Conservation (phyloP, 805 yeast species). For the Yamadazyma insecticola region DNA sequence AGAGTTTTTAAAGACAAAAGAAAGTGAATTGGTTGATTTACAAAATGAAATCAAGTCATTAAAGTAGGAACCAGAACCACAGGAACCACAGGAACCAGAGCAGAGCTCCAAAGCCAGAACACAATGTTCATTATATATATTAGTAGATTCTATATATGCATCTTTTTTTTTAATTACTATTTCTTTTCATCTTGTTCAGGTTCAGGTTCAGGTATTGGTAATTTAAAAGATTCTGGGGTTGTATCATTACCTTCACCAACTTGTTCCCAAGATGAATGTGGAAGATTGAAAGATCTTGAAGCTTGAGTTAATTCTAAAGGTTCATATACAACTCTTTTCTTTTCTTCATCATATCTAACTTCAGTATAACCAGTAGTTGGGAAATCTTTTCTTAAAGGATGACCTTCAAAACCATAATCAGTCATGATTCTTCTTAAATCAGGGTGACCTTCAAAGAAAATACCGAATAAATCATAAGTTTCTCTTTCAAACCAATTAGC, state of each 20-base stretch:
- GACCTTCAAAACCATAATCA: slow-evolving; percentile 90
- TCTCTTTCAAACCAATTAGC: slow-evolving; percentile 92
- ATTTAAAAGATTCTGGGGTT: slow-evolving; percentile 75
- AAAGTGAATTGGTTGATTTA: slow-evolving; percentile 52
- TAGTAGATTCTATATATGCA: too few relatives aligned
- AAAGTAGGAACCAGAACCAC: too few relatives aligned
- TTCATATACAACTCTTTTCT: slow-evolving; percentile 83
- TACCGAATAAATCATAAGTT: slow-evolving; percentile 82
- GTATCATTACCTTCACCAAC: slow-evolving; percentile 83
- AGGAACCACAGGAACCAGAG: too few relatives aligned
- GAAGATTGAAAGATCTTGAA: slow-evolving; percentile 85
- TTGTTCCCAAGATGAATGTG: slow-evolving; percentile 88
- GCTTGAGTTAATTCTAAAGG: slow-evolving; percentile 91
- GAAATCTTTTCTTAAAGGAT: slow-evolving; percentile 87
- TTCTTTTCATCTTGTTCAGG: slow-evolving; percentile 41
- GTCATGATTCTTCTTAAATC: slow-evolving; percentile 87
- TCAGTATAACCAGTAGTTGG: slow-evolving; percentile 91
- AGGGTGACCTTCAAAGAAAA: slow-evolving; percentile 85
- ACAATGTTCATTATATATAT: too few relatives aligned
- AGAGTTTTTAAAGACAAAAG: slow-evolving; percentile 59
- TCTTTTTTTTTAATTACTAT: too few relatives aligned
- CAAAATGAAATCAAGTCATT: slow-evolving; percentile 35
- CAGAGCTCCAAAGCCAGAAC: too few relatives aligned
- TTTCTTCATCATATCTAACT: slow-evolving; percentile 85
- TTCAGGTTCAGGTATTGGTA: slow-evolving; percentile 80